Evolutionary conservation across 176 grass and related monocot genomes (phyloP).

Genomic region (Alloteropsis semialata): DNA sequence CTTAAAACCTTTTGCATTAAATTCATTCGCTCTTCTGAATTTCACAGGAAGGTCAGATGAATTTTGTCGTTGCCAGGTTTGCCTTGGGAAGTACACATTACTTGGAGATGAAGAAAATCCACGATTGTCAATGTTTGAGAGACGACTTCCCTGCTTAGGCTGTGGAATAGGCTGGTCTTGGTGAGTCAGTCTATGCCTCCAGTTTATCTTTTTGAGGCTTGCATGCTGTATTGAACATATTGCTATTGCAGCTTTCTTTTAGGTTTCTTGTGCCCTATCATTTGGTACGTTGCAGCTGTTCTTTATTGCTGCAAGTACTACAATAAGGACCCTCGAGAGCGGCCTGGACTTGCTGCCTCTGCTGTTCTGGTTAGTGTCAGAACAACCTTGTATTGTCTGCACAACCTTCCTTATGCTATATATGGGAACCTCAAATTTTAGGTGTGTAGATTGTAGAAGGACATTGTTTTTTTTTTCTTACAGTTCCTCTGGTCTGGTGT

Average conservation of each 20-base stretch:
- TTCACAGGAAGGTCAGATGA: slow-evolving; percentile 46
- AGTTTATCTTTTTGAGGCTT: not conserved
- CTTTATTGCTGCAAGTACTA: slow-evolving; percentile 92
- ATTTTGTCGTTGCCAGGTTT: slow-evolving; percentile 56
- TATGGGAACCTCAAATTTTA: not conserved
- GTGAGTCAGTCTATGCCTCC: slow-evolving; percentile 50
- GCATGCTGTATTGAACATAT: slow-evolving; percentile 20
- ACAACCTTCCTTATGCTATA: not conserved
- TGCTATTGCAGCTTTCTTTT: slow-evolving; percentile 74
- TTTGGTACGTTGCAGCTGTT: slow-evolving; percentile 78
- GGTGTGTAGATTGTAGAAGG: too few relatives aligned
- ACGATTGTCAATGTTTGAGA: slow-evolving; percentile 71
- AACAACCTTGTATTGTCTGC: not conserved
- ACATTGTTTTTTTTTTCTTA: slow-evolving; percentile 2
- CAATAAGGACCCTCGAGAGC: slow-evolving; percentile 85
- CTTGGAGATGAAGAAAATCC: slow-evolving; percentile 88
- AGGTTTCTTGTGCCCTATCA: slow-evolving; percentile 88
- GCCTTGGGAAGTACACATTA: slow-evolving; percentile 62
- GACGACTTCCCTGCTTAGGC: slow-evolving; percentile 76
- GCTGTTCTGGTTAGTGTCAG: slow-evolving; percentile 66
- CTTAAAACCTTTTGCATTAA: not conserved
- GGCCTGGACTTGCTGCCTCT: slow-evolving; percentile 84
- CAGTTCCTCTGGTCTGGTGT: not conserved
- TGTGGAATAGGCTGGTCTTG: slow-evolving; percentile 95
- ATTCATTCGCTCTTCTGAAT: slow-evolving; percentile 9